These are phyloP conservation scores for Verticillium nonalfalfae DNA, from an alignment of 2,329 filamentous ascomycete species.

Conservation along the genomic window DNA sequence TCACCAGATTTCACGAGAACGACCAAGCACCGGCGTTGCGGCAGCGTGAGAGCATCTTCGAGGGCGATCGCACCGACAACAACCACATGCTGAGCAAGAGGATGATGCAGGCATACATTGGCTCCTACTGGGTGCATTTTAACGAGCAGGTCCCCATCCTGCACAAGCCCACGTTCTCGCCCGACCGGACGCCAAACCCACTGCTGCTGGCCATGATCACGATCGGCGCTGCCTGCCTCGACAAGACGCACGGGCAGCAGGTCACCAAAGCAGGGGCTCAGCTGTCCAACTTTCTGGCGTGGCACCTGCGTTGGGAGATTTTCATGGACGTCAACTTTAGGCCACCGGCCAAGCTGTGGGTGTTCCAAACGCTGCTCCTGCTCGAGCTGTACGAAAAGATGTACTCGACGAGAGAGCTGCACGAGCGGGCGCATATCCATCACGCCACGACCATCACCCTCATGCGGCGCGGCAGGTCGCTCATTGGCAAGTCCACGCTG, in stretches of 20 bases:
- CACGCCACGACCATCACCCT: conserved; percentile 92
- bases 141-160: conserved; percentile 91
- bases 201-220: conserved; percentile 85
- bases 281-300: conserved; percentile 83
- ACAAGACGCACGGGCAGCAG: conserved; percentile 70
- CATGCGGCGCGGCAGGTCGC: conserved; percentile 87
- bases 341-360: conserved; percentile 90
- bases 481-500: conserved; percentile 78
- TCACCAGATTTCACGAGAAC: conserved; percentile 72
- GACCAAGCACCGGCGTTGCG: conserved; percentile 68
- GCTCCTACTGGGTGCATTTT: conserved; percentile 92
- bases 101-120: conserved; percentile 95
- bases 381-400: conserved; percentile 96
- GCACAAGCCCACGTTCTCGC: conserved; percentile 88
- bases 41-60: conserved; percentile 69
- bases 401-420: conserved; percentile 85
- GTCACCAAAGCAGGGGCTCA: conserved; percentile 72
- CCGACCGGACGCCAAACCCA: conserved; percentile 78
- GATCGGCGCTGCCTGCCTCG: conserved; percentile 83
- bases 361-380: conserved; percentile 85
- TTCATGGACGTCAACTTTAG: conserved; percentile 88
- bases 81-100: conserved; percentile 69
- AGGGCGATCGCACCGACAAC: conserved; percentile 66
- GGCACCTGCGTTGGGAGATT: conserved; percentile 92
- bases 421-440: conserved; percentile 93